A percentile compares a stretch with the other conserved stretches of the same genome.
These are phyloP conservation scores for Blastomyces silverae DNA, from an alignment of 2,329 filamentous ascomycete species.

Conservation along the genomic window DNA sequence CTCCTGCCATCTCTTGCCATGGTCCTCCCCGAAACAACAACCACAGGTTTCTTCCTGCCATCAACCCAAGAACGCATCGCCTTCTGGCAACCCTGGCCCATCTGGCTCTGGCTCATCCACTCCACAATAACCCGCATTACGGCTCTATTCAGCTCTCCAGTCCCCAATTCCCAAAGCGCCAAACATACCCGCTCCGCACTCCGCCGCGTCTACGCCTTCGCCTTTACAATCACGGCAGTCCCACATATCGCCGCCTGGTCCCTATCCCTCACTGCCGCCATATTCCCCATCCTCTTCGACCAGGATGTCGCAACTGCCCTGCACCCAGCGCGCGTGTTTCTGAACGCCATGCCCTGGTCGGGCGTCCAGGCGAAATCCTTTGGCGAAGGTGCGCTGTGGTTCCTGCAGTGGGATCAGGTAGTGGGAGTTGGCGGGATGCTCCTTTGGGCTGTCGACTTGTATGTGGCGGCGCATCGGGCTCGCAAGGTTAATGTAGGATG, in stretches of 20 bases:
- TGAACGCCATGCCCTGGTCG: conserved; percentile 32
- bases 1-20: conserved; percentile 42
- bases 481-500: conserved; percentile 22
- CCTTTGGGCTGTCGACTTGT: conserved; percentile 42
- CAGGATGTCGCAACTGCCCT: conserved; percentile 31
- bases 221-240: conserved; percentile 36
- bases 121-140: conserved; percentile 25
- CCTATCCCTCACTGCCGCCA: conserved; percentile 37
- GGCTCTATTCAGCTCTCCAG: conserved; percentile 21
- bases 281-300: conserved; percentile 33
- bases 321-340: conserved; percentile 38
- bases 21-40: conserved; percentile 37
- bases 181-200: conserved; percentile 28
- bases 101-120: conserved; percentile 39
- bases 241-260: conserved; percentile 39
- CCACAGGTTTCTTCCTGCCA: conserved; percentile 33
- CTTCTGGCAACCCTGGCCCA: conserved; percentile 48
- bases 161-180: background rate
- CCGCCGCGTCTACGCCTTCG: conserved; percentile 39
- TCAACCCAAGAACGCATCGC: conserved; percentile 46
- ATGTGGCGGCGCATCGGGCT: conserved; percentile 28
- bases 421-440: conserved; percentile 40
- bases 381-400: conserved; percentile 39
- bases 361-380: conserved; percentile 30
- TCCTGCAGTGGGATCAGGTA: conserved; percentile 47